Base-by-base conservation (phyloP, 108 stramenopile genomes). In the Fragilaria crotonensis region DNA sequence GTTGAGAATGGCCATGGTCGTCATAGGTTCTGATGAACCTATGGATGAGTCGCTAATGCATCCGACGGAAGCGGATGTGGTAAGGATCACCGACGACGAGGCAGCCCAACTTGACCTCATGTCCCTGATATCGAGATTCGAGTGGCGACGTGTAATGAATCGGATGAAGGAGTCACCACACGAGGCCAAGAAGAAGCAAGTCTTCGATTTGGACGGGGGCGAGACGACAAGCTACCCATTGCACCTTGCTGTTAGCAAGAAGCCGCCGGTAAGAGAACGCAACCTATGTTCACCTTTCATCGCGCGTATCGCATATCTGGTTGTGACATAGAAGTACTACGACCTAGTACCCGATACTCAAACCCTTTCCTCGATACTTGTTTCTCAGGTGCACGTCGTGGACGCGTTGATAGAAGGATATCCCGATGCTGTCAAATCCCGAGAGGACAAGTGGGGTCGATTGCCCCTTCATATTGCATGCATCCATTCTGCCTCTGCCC, bases 391-490 rank as follows among this genome's bases (percentile, higher is more conserved):
- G 7, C 33, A 61, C 17, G 48, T 61, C 50, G 48, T 61, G 20
- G 48, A 30, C 31, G 28, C 48, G 1, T 33, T 61, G n/a, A 32
- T 61, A 29, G 28, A 29, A 19, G 60, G 41, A 22, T 61, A 50
- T 32, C 48, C 48, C 14, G 60, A 50, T 48, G 60, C 26, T n/a
- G 20, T 22, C 30, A 56, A 31, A 2, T 2, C 45, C 2, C 18
- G 9, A 51, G 46, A 61, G 11, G 48, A 61, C 18, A 29, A 17
- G 20, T 61, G 30, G 9, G 60, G 60, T 25, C 46, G 45, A 49
- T 20, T 48, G 19, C 60, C 60, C 2, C n/a, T 61, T 33, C 60
- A 61, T 31, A 25, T 61, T 1, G 48, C 48, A 30, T 51, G 48
- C 5, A 32, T 56, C 33, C 33, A 27, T 7, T 33, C 21, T 31